Base-by-base conservation (phyloP, 306 rosid species). In the Prunus mume region DNA sequence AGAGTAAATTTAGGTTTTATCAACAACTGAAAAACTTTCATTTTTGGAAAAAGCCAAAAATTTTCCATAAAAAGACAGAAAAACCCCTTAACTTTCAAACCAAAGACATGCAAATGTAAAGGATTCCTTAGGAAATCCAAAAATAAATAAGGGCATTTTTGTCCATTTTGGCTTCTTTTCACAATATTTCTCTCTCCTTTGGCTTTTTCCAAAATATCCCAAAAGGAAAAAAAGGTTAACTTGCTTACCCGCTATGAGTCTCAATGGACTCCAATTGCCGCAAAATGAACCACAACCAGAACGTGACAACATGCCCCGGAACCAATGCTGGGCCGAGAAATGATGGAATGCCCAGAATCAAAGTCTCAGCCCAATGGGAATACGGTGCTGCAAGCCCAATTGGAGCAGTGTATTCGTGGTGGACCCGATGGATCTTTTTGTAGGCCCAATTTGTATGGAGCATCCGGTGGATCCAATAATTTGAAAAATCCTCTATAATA, bases 361-460 rank as follows among this genome's bases (percentile, higher is more conserved):
- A 58, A 19, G 83, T 27, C 54, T 90, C 93, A 0, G 89, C 85
- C 96, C 91, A 90, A 76, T 88, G 91, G 0, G 91, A 88, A 60
- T 88, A 82, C 3, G 96, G 88, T n/a, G 93, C 96, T 11, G 96
- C 72, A 9, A 81, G 80, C n/a, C 85, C 96, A 74, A 80, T 70
- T 6, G 93, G 93, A 74, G 91, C 71, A 32, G 79, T 54, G 68
- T 78, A 90, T 69, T 88, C 88, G 64, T 90, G 96, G 75, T 88
- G 96, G 43, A 88, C 87, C 19, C 80, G 69, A 11, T 90, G 96
- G 77, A 90, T 90, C 12, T 83, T 88, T 64, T 88, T 76, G 65
- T 66, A 90, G 1, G 81, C 88, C 90, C 93, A 87, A 66, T 85
- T 76, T 9, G 27, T 30, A 68, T 87, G 93, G n/a, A 90, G 79